Evolutionary conservation across 306 rosid genomes (phyloP), one percentile per base, ranked within the genome.

Genomic region (Quercus suber): DNA sequence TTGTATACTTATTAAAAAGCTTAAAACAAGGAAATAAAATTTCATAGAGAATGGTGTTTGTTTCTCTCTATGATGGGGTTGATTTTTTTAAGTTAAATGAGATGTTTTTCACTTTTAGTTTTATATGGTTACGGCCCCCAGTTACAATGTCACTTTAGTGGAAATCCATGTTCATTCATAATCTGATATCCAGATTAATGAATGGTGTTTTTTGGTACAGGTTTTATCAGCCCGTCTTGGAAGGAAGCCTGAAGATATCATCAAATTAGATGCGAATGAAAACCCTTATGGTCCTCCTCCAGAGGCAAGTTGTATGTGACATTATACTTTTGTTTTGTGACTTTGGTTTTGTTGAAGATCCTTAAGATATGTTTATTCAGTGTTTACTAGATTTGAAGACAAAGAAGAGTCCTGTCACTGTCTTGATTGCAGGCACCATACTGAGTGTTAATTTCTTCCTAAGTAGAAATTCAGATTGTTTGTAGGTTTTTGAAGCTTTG

Each of bases 271-370:
- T 82, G 99, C 99, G 58, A 95, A 93, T 84, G 99, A 95, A 82
- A 93, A 95, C 73, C 99, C 98, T n/a, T 95, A 95, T 21, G 98
- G 98, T 75, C 98, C 98, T 78, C 97, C 99, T 49, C 99, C 99
- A 0, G 99, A 95, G 93, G 99, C 79, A 76, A 88, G 90, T 51
- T 74, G 63, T 25, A 56, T 64, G 5, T 3, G 35, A 49, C 58
- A 21, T 23, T 23, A 9, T 27, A 23, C 57, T 76, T 55, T 45
- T 41, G 11, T 13, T 43, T 51, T 52, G 13, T 11, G 55, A 4
- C 27, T 60, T 58, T 13, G 71, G 65, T 31, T 80, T 35, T 75
- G 58, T 13, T 45, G 35, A 75, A 68, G 63, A 68, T 55, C 72
- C 80, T 60, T 13, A 41, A 25, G 37, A 77, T 9, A 31, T 67